phyloP scores from a whole-genome alignment of 2,329 filamentous ascomycete genomes.

The Pestalotiopsis sp. region DNA sequence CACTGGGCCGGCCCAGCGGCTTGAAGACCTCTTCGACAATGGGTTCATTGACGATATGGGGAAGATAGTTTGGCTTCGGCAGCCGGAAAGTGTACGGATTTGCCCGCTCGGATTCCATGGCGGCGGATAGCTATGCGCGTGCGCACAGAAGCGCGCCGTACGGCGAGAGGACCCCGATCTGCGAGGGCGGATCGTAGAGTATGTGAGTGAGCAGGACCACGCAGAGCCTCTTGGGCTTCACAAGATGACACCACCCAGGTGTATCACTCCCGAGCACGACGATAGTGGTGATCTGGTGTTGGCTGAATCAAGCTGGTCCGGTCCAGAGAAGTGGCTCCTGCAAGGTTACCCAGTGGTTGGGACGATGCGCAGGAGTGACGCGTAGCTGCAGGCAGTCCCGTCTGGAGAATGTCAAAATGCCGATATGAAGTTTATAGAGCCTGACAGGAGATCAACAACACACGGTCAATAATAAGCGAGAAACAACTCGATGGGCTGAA shows the following conservation, averaged over 20 bases:
- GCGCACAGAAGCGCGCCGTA: neutral
- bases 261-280: neutral
- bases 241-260: neutral
- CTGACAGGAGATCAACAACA: neutral
- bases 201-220: neutral
- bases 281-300: neutral
- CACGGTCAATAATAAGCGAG: neutral
- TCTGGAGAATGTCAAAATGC: neutral
- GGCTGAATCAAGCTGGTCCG: neutral
- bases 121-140: neutral
- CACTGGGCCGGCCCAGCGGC: slow-evolving; percentile 51
- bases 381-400: neutral
- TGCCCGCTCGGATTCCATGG: neutral
- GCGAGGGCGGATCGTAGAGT: neutral
- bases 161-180: neutral
- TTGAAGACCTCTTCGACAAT: slow-evolving; percentile 54
- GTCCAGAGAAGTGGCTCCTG: neutral
- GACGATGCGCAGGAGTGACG: neutral
- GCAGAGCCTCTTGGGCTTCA: neutral
- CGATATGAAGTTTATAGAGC: neutral
- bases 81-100: slow-evolving; percentile 40
- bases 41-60: slow-evolving; percentile 53
- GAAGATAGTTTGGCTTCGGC: slow-evolving; percentile 62
- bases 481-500: neutral
- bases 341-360: neutral